Conservation (phyloP, 192 early-diverging fungal genomes). For the Endogone sp. region DNA sequence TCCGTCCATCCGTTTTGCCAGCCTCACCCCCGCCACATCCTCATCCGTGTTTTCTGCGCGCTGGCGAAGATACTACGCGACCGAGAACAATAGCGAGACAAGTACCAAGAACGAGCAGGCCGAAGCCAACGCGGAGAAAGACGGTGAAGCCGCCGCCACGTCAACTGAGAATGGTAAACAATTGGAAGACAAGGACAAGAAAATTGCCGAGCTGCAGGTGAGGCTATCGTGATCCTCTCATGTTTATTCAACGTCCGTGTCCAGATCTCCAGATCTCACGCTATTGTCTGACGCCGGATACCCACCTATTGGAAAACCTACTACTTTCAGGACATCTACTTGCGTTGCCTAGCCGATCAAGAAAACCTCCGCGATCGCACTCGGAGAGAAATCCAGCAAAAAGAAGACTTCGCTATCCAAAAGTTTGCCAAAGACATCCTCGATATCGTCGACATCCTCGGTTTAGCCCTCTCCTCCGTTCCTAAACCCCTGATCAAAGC, state of each 20-base stretch:
- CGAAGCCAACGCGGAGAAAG: slow-evolving; percentile 18
- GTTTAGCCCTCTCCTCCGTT: slow-evolving; percentile 85
- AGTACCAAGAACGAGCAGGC: slow-evolving; percentile 12
- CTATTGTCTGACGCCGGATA: neutral
- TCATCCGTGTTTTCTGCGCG: neutral
- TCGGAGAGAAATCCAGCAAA: slow-evolving; percentile 77
- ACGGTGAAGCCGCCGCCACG: neutral
- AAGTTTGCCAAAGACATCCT: slow-evolving; percentile 98
- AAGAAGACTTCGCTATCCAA: slow-evolving; percentile 87
- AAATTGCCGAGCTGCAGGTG: slow-evolving; percentile 81
- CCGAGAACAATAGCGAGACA: slow-evolving; percentile 29
- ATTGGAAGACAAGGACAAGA: slow-evolving; percentile 69
- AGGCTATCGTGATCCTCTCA: slow-evolving; percentile 5
- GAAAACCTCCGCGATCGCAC: slow-evolving; percentile 94
- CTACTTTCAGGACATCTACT: slow-evolving; percentile 71
- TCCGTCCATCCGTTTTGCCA: neutral
- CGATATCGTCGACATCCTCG: slow-evolving; percentile 86
- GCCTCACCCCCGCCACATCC: neutral
- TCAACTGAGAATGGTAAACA: slow-evolving; percentile 31
- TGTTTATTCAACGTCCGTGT: neutral
- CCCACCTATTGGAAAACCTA: slow-evolving; percentile 5
- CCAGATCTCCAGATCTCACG: neutral
- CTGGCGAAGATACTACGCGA: slow-evolving; percentile 20
- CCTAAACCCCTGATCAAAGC: slow-evolving; percentile 57
- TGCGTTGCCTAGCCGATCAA: slow-evolving; percentile 90